Conservation (phyloP, 2,329 filamentous ascomycete genomes). For the Neofusicoccum kwambonambiense region DNA sequence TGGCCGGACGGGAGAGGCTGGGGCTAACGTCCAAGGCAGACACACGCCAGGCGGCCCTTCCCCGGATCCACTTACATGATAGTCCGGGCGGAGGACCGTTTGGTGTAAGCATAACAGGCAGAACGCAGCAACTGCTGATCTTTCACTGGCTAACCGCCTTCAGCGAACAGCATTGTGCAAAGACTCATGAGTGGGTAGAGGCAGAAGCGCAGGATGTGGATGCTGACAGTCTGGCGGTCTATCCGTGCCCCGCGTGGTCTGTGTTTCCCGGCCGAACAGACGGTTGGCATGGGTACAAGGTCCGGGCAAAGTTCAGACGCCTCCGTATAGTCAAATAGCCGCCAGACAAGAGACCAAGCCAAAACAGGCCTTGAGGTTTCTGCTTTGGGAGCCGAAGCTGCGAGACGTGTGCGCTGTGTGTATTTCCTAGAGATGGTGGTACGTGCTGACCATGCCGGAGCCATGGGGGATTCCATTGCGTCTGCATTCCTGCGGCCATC, state of each 20-base stretch:
- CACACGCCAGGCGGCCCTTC: neutral
- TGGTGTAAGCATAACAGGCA: slow-evolving; percentile 4
- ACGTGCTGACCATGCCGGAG: neutral
- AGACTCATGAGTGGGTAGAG: neutral
- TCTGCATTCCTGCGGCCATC: slow-evolving; percentile 7
- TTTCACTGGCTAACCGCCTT: neutral
- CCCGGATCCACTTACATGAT: neutral
- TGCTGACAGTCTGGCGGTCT: slow-evolving; percentile 3
- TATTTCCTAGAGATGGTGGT: neutral
- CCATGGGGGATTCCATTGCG: neutral
- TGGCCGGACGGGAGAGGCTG: neutral
- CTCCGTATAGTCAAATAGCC: neutral
- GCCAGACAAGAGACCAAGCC: neutral
- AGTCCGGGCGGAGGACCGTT: neutral
- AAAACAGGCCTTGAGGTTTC: neutral
- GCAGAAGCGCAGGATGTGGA: neutral
- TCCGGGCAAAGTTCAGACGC: neutral
- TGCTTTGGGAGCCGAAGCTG: slow-evolving; percentile 1
- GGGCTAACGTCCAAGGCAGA: neutral
- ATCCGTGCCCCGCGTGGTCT: neutral
- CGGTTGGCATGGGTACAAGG: neutral
- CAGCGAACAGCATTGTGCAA: neutral
- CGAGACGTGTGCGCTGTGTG: neutral
- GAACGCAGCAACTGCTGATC: neutral
- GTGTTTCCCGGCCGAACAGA: neutral